Percentiles rank a stretch among this genome's conserved stretches.
These are phyloP conservation scores for Helianthus tuberosus DNA, from an alignment of 129 eudicot species.

Conservation along the genomic window DNA sequence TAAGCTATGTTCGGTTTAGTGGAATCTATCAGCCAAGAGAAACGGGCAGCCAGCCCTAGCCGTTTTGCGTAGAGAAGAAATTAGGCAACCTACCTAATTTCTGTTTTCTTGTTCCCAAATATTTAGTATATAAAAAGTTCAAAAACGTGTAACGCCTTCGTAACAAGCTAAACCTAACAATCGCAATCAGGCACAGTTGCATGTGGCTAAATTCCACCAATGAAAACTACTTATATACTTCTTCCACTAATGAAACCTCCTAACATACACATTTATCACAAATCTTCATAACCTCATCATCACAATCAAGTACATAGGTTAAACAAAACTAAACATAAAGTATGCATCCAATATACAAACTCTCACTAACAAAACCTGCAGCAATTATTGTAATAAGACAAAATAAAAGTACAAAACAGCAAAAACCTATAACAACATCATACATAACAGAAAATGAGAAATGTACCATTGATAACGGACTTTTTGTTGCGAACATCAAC, in stretches of 20 bases:
- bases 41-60: no score
- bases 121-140: no score
- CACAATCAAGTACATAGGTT: background rate
- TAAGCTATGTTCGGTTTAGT: background rate
- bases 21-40: no score
- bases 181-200: no score
- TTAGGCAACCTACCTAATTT: no score
- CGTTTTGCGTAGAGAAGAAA: no score
- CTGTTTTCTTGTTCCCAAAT: no score
- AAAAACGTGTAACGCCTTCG: no score
- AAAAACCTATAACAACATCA: background rate
- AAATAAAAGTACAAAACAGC: conserved; percentile 3
- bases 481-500: conserved; percentile 61
- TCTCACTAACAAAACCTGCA: background rate
- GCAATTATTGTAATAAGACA: background rate
- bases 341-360: background rate
- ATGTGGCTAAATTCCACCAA: no score
- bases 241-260: background rate
- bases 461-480: conserved; percentile 55
- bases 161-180: no score
- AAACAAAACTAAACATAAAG: background rate
- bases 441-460: background rate
- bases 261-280: background rate
- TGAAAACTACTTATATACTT: no score
- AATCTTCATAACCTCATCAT: background rate